phyloP scores from a whole-genome alignment of 2,329 filamentous ascomycete species.

The Ophiosphaerella herpotricha region DNA sequence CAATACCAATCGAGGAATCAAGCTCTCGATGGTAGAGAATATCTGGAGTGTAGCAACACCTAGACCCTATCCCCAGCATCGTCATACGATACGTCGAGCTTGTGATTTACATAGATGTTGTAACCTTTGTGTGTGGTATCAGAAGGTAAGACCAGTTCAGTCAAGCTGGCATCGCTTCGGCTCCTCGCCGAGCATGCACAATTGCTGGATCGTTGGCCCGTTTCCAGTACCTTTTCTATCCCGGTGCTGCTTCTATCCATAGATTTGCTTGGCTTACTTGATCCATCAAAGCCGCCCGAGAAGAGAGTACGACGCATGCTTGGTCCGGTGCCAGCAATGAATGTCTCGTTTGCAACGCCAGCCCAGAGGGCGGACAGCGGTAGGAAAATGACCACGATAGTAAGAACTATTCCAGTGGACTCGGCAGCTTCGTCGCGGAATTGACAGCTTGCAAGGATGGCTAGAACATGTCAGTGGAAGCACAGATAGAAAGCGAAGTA shows the following conservation, averaged over 20 bases:
- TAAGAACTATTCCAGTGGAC: slow-evolving; percentile 60
- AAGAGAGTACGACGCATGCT: slow-evolving; percentile 36
- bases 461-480: slow-evolving; percentile 47
- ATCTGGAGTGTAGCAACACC: neutral
- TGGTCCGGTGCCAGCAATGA: slow-evolving; percentile 21
- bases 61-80: slow-evolving; percentile 14
- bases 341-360: slow-evolving; percentile 33
- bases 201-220: slow-evolving; percentile 17
- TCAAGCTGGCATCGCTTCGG: slow-evolving; percentile 20
- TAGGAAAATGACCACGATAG: slow-evolving; percentile 65
- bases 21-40: neutral
- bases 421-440: slow-evolving; percentile 58
- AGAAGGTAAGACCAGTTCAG: slow-evolving; percentile 5
- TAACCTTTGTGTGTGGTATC: too few species aligned
- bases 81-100: slow-evolving; percentile 26
- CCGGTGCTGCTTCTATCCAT: slow-evolving; percentile 6
- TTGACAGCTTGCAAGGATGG: slow-evolving; percentile 64
- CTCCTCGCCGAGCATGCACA: slow-evolving; percentile 19
- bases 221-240: slow-evolving; percentile 14
- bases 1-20: too few species aligned
- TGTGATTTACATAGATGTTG: slow-evolving; percentile 25
- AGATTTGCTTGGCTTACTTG: slow-evolving; percentile 4
- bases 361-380: slow-evolving; percentile 72
- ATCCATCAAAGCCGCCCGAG: slow-evolving; percentile 24
- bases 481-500: neutral